phyloP scores from a whole-genome alignment of 75 land plant genomes.

The Picea glauca region DNA sequence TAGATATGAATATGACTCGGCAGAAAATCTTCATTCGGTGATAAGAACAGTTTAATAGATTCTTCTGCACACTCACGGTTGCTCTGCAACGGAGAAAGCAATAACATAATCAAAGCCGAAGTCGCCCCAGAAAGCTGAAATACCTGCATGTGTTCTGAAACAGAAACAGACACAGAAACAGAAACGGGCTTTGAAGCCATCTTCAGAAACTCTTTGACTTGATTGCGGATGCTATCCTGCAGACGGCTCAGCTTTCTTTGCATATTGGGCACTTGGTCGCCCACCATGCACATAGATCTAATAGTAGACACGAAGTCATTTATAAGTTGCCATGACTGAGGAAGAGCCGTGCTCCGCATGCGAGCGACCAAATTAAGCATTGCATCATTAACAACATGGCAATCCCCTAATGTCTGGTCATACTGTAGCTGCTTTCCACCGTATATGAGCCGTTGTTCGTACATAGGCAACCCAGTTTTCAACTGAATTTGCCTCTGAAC shows the following conservation, averaged over 20 bases:
- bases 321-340: constrained; percentile 66
- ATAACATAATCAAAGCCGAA: constrained; percentile 63
- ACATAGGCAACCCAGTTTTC: constrained; percentile 57
- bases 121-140: constrained; percentile 58
- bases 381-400: constrained; percentile 50
- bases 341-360: constrained; percentile 58
- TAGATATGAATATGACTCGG: constrained; percentile 31
- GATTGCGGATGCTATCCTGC: constrained; percentile 4
- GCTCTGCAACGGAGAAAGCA: constrained; percentile 29
- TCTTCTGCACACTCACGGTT: constrained; percentile 54
- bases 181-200: constrained; percentile 24
- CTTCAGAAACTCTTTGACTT: constrained; percentile 51
- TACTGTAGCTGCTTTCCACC: constrained; percentile 68
- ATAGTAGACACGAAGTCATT: constrained; percentile 55
- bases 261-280: background rate
- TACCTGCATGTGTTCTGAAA: constrained; percentile 53
- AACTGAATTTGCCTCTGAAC: constrained; percentile 44
- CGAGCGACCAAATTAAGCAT: constrained; percentile 63
- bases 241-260: background rate
- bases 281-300: background rate
- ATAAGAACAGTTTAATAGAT: constrained; percentile 55
- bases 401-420: constrained; percentile 59
- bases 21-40: constrained; percentile 25
- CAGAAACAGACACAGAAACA: constrained; percentile 17
- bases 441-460: constrained; percentile 73